Percentiles rank a stretch among this genome's conserved stretches.
Conservation (phyloP, 176 grass and related monocot genomes). For the Cymbopogon citratus region DNA sequence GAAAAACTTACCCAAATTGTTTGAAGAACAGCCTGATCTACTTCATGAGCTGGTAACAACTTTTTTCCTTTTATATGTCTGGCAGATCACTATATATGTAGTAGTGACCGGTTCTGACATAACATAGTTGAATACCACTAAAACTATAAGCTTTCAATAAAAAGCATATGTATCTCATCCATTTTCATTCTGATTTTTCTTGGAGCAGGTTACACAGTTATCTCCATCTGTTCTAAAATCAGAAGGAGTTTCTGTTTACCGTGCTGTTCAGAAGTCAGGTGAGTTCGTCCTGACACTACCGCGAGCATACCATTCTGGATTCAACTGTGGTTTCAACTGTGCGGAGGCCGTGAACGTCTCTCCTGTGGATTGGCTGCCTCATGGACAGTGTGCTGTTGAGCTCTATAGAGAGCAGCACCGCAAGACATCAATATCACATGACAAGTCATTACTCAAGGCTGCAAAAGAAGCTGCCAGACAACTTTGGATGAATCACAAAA, state of each 20-base stretch:
- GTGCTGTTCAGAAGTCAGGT: constrained; percentile 66
- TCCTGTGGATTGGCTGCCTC: constrained; percentile 85
- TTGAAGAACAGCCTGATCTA: constrained; percentile 93
- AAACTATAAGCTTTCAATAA: not conserved
- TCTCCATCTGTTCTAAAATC: constrained; percentile 90
- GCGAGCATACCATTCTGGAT: constrained; percentile 85
- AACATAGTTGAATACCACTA: not conserved
- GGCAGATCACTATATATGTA: not conserved
- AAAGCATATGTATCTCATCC: constrained; percentile 9
- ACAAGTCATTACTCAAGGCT: constrained; percentile 64
- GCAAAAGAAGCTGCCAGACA: constrained; percentile 66
- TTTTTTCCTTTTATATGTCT: not conserved
- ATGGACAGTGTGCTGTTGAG: constrained; percentile 78
- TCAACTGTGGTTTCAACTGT: constrained; percentile 99
- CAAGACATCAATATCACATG: constrained; percentile 90
- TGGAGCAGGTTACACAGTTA: constrained; percentile 86
- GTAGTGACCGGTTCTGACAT: not conserved
- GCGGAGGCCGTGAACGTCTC: constrained; percentile 94
- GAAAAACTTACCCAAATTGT: constrained; percentile 76
- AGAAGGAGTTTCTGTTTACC: constrained; percentile 79
- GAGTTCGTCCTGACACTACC: constrained; percentile 93
- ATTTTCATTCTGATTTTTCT: constrained; percentile 10
- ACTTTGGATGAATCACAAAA: constrained; percentile 32
- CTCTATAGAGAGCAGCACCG: constrained; percentile 75
- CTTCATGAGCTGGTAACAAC: constrained; percentile 85